Conservation (phyloP, 306 rosid genomes). For the Ormosia semicastrata region DNA sequence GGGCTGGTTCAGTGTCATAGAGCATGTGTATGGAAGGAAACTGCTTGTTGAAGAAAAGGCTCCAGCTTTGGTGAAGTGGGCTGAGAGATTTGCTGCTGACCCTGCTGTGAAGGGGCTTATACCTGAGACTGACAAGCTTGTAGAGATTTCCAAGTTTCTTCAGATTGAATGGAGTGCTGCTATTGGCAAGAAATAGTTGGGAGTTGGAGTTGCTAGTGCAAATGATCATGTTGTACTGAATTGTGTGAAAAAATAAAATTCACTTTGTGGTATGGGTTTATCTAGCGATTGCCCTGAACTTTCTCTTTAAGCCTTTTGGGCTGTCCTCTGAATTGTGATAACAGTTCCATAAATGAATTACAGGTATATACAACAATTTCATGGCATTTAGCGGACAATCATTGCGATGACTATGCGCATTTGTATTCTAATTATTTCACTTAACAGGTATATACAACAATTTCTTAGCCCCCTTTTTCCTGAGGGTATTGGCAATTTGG, state of each 20-base stretch:
- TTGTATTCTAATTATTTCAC: too few relatives aligned
- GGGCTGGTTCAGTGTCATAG: slow-evolving; percentile 47
- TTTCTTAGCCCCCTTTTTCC: too few relatives aligned
- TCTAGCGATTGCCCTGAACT: not conserved
- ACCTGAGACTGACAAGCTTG: slow-evolving; percentile 38
- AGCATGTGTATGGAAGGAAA: slow-evolving; percentile 34
- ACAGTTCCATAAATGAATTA: too few relatives aligned
- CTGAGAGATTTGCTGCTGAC: slow-evolving; percentile 40
- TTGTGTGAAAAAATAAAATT: not conserved
- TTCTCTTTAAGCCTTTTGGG: not conserved
- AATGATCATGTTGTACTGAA: not conserved
- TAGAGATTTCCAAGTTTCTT: slow-evolving; percentile 28
- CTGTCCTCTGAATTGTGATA: too few relatives aligned
- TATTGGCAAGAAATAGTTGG: not conserved
- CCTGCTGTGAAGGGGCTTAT: slow-evolving; percentile 41
- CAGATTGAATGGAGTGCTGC: slow-evolving; percentile 15
- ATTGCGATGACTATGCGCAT: too few relatives aligned
- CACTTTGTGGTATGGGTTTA: not conserved
- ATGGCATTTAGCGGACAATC: too few relatives aligned
- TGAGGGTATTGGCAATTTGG: too few relatives aligned
- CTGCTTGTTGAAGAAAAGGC: slow-evolving; percentile 41
- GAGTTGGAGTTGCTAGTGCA: not conserved
- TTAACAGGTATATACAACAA: too few relatives aligned
- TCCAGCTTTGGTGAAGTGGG: slow-evolving; percentile 58
- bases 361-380: too few relatives aligned